A percentile compares a stretch with the other conserved stretches of the same genome.
Evolutionary conservation across 768 basidiomycete species (phyloP).

Genomic region (Russula abietina): DNA sequence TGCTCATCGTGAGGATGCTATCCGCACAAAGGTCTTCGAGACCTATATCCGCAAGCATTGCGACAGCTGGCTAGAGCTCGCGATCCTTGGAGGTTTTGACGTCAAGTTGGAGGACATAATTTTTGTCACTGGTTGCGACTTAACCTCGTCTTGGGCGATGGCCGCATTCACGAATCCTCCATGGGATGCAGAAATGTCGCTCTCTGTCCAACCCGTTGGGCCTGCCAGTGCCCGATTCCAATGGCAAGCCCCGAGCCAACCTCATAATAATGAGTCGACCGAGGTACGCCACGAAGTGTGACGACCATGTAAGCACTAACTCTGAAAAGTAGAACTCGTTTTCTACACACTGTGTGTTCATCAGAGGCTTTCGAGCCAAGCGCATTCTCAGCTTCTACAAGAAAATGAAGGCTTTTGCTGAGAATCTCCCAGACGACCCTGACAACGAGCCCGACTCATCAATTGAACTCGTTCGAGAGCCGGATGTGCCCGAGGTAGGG

Average conservation of each 20-base stretch:
- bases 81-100: neutral
- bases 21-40: constrained; percentile 19
- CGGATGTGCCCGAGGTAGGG: constrained; percentile 12
- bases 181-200: constrained; percentile 6
- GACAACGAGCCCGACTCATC: constrained; percentile 15
- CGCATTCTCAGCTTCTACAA: constrained; percentile 13
- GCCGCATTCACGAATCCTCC: constrained; percentile 18
- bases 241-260: constrained; percentile 4
- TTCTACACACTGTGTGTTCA: constrained; percentile 17
- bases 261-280: constrained; percentile 5
- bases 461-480: constrained; percentile 12
- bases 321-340: neutral
- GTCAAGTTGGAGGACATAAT: constrained; percentile 21
- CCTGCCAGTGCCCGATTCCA: neutral
- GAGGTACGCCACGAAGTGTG: neutral
- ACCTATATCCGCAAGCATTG: constrained; percentile 22
- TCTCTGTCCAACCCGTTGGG: neutral
- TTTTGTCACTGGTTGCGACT: constrained; percentile 24
- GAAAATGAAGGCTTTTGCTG: constrained; percentile 10
- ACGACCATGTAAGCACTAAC: neutral
- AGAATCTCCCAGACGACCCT: constrained; percentile 4
- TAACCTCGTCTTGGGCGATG: constrained; percentile 21
- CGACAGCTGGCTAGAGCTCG: constrained; percentile 20
- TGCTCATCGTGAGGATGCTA: constrained; percentile 4
- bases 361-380: constrained; percentile 22